Conservation (phyloP, 2,329 filamentous ascomycete species). For the Trichophaea hybrida region DNA sequence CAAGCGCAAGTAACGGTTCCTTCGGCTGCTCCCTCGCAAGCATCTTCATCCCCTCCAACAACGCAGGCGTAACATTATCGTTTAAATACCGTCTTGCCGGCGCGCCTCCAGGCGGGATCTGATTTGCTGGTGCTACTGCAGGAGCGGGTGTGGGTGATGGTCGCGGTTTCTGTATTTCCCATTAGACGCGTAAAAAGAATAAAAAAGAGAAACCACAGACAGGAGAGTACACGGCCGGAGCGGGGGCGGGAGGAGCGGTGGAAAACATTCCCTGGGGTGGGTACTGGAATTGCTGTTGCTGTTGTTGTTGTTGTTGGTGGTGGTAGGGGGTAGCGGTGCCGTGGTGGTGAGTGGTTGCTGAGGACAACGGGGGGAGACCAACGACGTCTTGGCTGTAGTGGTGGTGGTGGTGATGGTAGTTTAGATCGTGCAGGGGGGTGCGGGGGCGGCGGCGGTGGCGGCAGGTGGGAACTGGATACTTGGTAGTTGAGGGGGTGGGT, state of each 20-base stretch:
- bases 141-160: slow-evolving; percentile 9
- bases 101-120: slow-evolving; percentile 24
- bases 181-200: background rate
- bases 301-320: background rate
- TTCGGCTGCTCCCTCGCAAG: slow-evolving; percentile 26
- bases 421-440: background rate
- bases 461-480: background rate
- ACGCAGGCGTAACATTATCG: slow-evolving; percentile 26
- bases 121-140: slow-evolving; percentile 13
- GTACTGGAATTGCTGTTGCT: background rate
- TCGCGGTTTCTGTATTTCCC: background rate
- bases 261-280: background rate
- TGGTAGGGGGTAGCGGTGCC: background rate
- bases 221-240: background rate
- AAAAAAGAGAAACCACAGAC: too few relatives aligned
- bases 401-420: background rate
- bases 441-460: background rate
- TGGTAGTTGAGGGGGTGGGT: background rate
- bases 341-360: background rate
- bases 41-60: slow-evolving; percentile 28
- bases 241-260: background rate
- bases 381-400: background rate
- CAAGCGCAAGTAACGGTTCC: slow-evolving; percentile 21
- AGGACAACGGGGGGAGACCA: background rate
- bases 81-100: slow-evolving; percentile 27